Conservation (phyloP, 768 basidiomycete species). For the Ramaria sp. region DNA sequence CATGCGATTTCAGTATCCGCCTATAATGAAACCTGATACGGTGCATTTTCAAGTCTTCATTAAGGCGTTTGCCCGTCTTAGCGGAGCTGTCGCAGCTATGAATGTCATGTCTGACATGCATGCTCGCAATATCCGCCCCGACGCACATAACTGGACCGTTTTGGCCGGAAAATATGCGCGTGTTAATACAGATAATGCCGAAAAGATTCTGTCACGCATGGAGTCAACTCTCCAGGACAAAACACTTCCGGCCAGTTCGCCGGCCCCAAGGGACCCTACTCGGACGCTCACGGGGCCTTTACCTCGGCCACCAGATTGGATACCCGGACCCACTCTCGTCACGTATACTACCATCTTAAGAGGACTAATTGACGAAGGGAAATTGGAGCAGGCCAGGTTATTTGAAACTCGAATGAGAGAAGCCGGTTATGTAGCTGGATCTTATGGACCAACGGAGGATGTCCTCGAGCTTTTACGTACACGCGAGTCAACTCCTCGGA, state of each 20-base stretch:
- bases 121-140: conserved; percentile 5
- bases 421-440: conserved; percentile 1
- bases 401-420: conserved; percentile 1
- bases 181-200: neutral
- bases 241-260: neutral
- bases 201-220: conserved; percentile 6
- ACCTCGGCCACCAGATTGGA: neutral
- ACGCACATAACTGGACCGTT: conserved; percentile 9
- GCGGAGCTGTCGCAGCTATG: neutral
- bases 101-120: conserved; percentile 4
- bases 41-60: conserved; percentile 9
- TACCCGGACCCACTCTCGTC: conserved; percentile 6
- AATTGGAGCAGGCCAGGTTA: neutral
- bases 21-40: conserved; percentile 7
- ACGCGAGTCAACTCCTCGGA: neutral
- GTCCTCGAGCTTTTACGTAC: neutral
- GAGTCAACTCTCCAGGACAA: neutral
- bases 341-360: conserved; percentile 7
- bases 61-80: neutral
- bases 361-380: conserved; percentile 3
- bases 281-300: conserved; percentile 1
- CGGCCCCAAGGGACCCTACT: neutral
- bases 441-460: conserved; percentile 1
- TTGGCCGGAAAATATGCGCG: conserved; percentile 4
- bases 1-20: conserved; percentile 7